Evolutionary conservation across 1,139 yeast genomes (phyloP), one percentile per base, ranked within the genome.

Genomic region (Pichia inconspicua): DNA sequence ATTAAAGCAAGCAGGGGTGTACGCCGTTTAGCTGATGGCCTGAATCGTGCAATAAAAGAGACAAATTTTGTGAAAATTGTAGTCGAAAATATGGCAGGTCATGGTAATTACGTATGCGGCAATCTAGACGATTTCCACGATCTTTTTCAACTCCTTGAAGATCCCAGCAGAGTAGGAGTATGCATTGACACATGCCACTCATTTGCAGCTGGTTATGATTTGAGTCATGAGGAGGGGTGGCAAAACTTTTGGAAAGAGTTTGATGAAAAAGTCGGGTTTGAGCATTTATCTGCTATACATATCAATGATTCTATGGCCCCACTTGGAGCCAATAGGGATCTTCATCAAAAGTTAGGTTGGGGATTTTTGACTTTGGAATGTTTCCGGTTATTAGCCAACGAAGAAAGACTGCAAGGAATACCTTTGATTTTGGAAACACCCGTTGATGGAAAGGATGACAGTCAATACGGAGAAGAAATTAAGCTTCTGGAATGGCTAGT

Each of bases 61-160:
- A 92, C 98, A 0, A 59, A 67, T 6, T 83, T 80, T 61, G 97
- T 92, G 34, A 88, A 83, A 61, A 82, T 92, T 45, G 95, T 92
- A 12, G 74, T 94, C 50, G 99, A 92, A 63, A 92, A 92, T 62
- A 92, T 94, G 98, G 97, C 98, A 0, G 98, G 98, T 12, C 95
- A 89, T 57, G 96, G 96, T 8, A 84, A 86, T 53, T 73, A 90
- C 51, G 84, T 92, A 44, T 98, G 98, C 1, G 84, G 94, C 4
- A 73, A 78, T 43, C 67, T 92, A 39, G 80, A 84, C 56, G 98
- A 92, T 60, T 71, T 92, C 42, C 71, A 75, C 35, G 78, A 76
- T 32, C 90, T 94, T 19, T 88, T 92, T 44, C 84, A 77, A 42
- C 64, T 81, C 71, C 78, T 92, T 9, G 84, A 87, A 3, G 77